phyloP scores from a whole-genome alignment of 2,329 filamentous ascomycete species.

The Pseudophaeomoniella oleicola region DNA sequence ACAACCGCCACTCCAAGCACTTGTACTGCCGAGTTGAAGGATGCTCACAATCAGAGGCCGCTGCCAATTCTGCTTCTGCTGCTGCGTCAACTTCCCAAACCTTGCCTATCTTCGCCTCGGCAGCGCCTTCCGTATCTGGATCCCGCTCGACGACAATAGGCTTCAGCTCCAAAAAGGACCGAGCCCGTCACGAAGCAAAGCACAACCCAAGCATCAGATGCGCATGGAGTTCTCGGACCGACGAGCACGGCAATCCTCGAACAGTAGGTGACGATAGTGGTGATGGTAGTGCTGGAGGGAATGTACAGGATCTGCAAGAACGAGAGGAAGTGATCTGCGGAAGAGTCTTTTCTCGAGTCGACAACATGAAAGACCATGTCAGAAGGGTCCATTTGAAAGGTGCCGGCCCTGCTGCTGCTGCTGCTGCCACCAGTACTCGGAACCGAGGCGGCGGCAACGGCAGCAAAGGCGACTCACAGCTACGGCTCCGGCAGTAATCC shows the following conservation, averaged over 20 bases:
- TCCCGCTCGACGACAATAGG: conserved; percentile 40
- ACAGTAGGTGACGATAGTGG: conserved; percentile 21
- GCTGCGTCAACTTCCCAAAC: conserved; percentile 2
- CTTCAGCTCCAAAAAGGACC: conserved; percentile 49
- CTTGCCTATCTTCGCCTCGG: conserved; percentile 4
- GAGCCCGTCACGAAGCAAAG: conserved; percentile 46
- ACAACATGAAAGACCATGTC: conserved; percentile 44
- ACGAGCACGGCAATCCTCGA: conserved; percentile 17
- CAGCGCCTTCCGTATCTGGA: neutral
- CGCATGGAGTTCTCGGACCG: conserved; percentile 27
- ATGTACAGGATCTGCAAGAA: conserved; percentile 16
- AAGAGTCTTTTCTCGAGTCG: conserved; percentile 44
- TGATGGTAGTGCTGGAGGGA: conserved; percentile 3
- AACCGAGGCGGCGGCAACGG: too few species aligned
- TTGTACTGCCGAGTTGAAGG: conserved; percentile 45
- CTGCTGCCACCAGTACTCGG: too few species aligned
- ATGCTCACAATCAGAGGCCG: conserved; percentile 33
- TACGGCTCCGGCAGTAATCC: too few species aligned
- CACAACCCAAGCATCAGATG: conserved; percentile 47
- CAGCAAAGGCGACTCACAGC: too few species aligned
- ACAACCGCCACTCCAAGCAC: conserved; percentile 46
- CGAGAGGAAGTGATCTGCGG: conserved; percentile 24
- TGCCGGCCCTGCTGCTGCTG: too few species aligned
- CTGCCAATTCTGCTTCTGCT: neutral
- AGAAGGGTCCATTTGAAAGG: conserved; percentile 24